These are phyloP conservation scores for Boletus pseudopeckii DNA, from an alignment of 768 basidiomycete genomes.

Conservation along the genomic window DNA sequence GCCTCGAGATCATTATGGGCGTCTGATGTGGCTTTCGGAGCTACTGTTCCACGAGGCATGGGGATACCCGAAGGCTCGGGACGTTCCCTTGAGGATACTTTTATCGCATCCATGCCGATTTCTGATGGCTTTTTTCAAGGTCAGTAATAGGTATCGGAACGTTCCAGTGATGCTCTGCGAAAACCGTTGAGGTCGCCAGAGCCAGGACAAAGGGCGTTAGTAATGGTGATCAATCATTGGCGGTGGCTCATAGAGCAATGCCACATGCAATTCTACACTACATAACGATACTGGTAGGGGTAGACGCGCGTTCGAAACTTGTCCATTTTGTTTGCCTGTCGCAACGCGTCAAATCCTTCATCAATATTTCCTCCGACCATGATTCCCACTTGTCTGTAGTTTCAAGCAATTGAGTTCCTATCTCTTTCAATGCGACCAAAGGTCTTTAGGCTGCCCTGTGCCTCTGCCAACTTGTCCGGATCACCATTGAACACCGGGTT, in stretches of 20 bases:
- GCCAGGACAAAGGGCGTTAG: too few relatives aligned
- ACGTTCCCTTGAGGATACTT: not conserved
- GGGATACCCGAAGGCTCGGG: not conserved
- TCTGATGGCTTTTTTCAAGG: not conserved
- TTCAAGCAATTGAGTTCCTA: conserved; percentile 8
- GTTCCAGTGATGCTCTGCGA: not conserved
- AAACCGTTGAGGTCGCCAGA: not conserved
- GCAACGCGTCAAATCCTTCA: not conserved
- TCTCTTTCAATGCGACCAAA: not conserved
- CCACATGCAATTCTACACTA: not conserved
- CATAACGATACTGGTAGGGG: too few relatives aligned
- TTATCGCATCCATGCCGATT: not conserved
- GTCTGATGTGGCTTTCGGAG: not conserved
- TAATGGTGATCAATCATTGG: too few relatives aligned
- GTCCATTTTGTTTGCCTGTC: not conserved
- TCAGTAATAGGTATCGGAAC: not conserved
- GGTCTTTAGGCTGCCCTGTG: conserved; percentile 10
- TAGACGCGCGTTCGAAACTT: not conserved
- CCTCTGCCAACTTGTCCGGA: conserved; percentile 16
- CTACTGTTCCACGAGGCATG: not conserved
- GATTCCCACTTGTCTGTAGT: conserved; percentile 13
- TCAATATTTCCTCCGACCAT: conserved; percentile 17
- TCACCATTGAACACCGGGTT: conserved; percentile 5
- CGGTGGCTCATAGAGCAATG: not conserved
- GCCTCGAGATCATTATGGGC: not conserved